A percentile compares a stretch with the other conserved stretches of the same genome.
These are phyloP conservation scores for Hawksworthiomyces lignivorus DNA, from an alignment of 2,329 filamentous ascomycete genomes.

Conservation along the genomic window DNA sequence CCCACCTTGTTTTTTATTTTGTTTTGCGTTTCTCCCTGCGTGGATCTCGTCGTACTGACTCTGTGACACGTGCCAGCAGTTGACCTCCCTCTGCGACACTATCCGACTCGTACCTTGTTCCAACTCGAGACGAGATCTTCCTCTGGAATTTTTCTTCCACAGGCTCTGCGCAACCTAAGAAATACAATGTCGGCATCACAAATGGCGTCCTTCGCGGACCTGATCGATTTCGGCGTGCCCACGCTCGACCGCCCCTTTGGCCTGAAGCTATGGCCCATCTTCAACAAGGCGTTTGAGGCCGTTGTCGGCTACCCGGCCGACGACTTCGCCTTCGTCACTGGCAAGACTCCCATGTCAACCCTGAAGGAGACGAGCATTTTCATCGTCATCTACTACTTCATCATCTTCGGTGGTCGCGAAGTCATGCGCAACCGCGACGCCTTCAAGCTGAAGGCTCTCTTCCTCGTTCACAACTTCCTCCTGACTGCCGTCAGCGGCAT, in stretches of 20 bases:
- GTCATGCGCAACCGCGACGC: slow-evolving; percentile 81
- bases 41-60: not conserved
- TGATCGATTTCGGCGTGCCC: slow-evolving; percentile 51
- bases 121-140: slow-evolving; percentile 1
- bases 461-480: slow-evolving; percentile 96
- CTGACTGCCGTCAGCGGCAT: slow-evolving; percentile 77
- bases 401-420: slow-evolving; percentile 90
- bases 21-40: not conserved
- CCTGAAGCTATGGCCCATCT: slow-evolving; percentile 86
- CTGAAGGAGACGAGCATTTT: slow-evolving; percentile 73
- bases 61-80: slow-evolving; percentile 9
- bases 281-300: slow-evolving; percentile 74
- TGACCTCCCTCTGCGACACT: not conserved
- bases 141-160: no score
- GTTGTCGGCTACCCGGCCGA: slow-evolving; percentile 75
- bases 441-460: slow-evolving; percentile 79
- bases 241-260: slow-evolving; percentile 90
- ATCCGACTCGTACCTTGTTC: not conserved
- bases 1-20: not conserved
- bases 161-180: no score
- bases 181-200: slow-evolving; percentile 14
- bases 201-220: slow-evolving; percentile 6
- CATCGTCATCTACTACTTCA: slow-evolving; percentile 80
- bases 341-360: slow-evolving; percentile 83
- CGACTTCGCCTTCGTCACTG: slow-evolving; percentile 76